Evolutionary conservation across 2,329 filamentous ascomycete genomes (phyloP), one percentile per base, ranked within the genome.

Genomic region (Aspergillus sp.): DNA sequence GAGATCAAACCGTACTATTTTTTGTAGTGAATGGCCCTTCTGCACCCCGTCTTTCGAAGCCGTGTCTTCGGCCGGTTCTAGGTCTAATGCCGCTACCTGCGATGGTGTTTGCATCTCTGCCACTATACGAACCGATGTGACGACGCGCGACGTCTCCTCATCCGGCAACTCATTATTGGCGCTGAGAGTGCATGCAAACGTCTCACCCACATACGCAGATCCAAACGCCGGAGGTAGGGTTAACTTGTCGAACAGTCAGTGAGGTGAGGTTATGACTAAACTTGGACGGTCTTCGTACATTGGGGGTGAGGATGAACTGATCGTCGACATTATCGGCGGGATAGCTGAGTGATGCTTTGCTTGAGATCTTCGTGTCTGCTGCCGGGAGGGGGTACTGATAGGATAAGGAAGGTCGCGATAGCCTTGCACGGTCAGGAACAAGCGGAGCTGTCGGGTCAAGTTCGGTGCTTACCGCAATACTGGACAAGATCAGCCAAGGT

Each of bases 71-170:
- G 77, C 74, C 15, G 77, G 70, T 58, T 75, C 69, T 27, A 85
- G 77, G 17, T 84, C 79, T n/a, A 96, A 81, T 2, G 84, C 78
- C 2, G 92, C 82, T 32, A 88, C 87, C 58, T 89, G 86, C 3
- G 89, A 88, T 0, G 95, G 94, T 0, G 93, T 96, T 79, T 98
- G 96, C 89, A 99, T 96, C 77, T 97, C 93, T 0, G 93, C 95
- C 58, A 90, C 86, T 69, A 98, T 91, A 57, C 87, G 86, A 55
- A 97, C 89, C 59, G 90, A 90, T 63, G 87, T 89, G 42, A 96
- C 87, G 49, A 78, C 79, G 62, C 78, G 77, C 3, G 74, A 71
- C 5, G 72, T 70, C 8, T 77, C 72, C 25, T 75, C 71, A 7
- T 76, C 65, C 19, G 74, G 68, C 1, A 88, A 77, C 71, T 98